These are phyloP conservation scores for Trichoderma cornu-damae DNA, from an alignment of 2,329 filamentous ascomycete species.

Conservation along the genomic window DNA sequence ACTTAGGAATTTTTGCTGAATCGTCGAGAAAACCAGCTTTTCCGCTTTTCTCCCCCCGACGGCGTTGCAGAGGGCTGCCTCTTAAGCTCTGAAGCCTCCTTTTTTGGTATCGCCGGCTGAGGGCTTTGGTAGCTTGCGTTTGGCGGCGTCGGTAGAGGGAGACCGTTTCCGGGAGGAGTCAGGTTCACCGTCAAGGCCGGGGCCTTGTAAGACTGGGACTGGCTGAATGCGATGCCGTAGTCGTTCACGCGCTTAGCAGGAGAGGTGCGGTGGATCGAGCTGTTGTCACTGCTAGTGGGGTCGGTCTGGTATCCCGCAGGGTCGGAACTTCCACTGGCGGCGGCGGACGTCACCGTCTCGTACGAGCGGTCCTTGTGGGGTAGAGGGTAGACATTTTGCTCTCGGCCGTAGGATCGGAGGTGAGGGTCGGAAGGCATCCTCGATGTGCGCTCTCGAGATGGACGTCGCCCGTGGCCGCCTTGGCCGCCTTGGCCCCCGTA, in stretches of 20 bases:
- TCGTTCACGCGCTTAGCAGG: constrained; percentile 52
- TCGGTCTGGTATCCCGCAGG: constrained; percentile 77
- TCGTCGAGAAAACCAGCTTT: constrained; percentile 81
- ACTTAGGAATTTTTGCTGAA: constrained; percentile 59
- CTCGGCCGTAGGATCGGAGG: constrained; percentile 35
- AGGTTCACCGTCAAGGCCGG: constrained; percentile 35
- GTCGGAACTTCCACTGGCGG: constrained; percentile 69
- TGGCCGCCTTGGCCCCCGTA: constrained; percentile 24
- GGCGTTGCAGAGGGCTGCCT: constrained; percentile 28
- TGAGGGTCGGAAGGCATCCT: constrained; percentile 46
- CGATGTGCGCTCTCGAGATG: constrained; percentile 28
- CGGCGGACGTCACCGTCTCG: constrained; percentile 78
- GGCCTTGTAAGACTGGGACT: constrained; percentile 40
- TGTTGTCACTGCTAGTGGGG: constrained; percentile 83
- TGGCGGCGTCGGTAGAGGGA: constrained; percentile 27
- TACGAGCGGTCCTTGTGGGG: constrained; percentile 72
- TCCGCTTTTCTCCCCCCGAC: constrained; percentile 61
- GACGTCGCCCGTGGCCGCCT: constrained; percentile 17
- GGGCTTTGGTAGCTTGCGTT: constrained; percentile 21
- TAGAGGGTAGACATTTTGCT: constrained; percentile 46
- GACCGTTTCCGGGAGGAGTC: constrained; percentile 24
- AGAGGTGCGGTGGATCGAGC: constrained; percentile 73
- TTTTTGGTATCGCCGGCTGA: constrained; percentile 26
- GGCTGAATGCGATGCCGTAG: constrained; percentile 58
- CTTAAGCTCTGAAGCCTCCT: constrained; percentile 29